Conservation (phyloP, 2,329 filamentous ascomycete species). For the Coleophoma crateriformis region DNA sequence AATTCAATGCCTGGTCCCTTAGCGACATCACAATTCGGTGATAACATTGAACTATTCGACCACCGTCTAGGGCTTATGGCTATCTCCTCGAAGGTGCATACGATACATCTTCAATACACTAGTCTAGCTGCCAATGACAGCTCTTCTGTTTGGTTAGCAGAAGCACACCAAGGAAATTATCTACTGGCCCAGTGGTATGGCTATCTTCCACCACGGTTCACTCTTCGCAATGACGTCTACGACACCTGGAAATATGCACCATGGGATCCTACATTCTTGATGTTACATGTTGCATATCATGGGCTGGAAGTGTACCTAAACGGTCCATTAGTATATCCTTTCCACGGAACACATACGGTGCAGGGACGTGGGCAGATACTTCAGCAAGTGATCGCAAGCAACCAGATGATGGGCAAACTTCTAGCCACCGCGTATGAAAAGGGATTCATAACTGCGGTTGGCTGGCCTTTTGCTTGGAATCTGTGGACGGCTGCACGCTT, state of each 20-base stretch:
- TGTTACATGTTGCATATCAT: not conserved
- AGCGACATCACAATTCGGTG: not conserved
- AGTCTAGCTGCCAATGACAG: not conserved
- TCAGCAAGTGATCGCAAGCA: not conserved
- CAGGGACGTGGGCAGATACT: not conserved
- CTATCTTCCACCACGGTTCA: not conserved
- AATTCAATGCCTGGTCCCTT: not conserved
- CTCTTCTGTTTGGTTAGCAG: not conserved
- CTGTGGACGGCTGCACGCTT: not conserved
- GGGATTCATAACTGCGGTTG: not conserved
- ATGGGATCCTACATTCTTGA: not conserved
- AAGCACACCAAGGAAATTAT: not conserved
- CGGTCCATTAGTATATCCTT: not conserved
- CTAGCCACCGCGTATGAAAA: not conserved
- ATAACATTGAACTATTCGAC: not conserved
- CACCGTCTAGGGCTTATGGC: not conserved
- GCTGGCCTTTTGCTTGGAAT: not conserved
- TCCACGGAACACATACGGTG: not conserved
- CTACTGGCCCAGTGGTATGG: not conserved
- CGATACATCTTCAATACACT: not conserved
- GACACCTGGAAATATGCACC: not conserved
- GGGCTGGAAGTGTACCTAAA: not conserved
- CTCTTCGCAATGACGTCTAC: not conserved
- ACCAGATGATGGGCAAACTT: not conserved
- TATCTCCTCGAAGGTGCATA: not conserved